phyloP scores from a whole-genome alignment of 768 basidiomycete species.

The Neoboletus brunneissimus region DNA sequence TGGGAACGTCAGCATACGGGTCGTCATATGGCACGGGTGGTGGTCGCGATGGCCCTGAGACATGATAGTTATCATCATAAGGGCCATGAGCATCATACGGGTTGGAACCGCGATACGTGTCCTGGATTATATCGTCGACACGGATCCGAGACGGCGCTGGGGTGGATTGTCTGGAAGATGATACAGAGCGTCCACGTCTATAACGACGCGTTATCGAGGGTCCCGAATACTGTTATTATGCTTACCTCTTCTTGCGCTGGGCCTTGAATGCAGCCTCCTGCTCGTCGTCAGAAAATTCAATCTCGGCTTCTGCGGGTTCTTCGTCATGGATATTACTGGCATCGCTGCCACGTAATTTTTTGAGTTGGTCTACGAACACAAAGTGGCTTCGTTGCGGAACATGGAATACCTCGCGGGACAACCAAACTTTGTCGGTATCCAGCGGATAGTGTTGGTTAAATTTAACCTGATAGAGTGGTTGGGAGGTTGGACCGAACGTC shows the following conservation, averaged over 20 bases:
- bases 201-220: conserved; percentile 1
- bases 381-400: conserved; percentile 78
- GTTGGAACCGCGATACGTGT: conserved; percentile 46
- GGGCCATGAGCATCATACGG: conserved; percentile 66
- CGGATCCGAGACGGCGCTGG: conserved; percentile 52
- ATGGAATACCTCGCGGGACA: conserved; percentile 74
- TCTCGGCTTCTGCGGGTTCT: conserved; percentile 84
- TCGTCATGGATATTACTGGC: conserved; percentile 95
- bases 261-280: conserved; percentile 73
- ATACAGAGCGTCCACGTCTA: conserved; percentile 54
- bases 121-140: conserved; percentile 53
- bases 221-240: conserved; percentile 5
- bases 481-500: conserved; percentile 90
- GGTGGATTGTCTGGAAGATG: conserved; percentile 55
- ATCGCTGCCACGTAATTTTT: conserved; percentile 79
- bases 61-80: conserved; percentile 62
- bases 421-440: conserved; percentile 50
- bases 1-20: conserved; percentile 59
- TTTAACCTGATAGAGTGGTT: conserved; percentile 87
- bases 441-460: conserved; percentile 68
- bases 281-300: conserved; percentile 96
- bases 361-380: conserved; percentile 74
- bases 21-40: conserved; percentile 76
- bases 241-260: conserved; percentile 58
- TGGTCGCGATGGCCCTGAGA: conserved; percentile 56